Evolutionary conservation across 805 yeast genomes (phyloP), one percentile per base, ranked within the genome.

Genomic region (Lachancea kluyveri): DNA sequence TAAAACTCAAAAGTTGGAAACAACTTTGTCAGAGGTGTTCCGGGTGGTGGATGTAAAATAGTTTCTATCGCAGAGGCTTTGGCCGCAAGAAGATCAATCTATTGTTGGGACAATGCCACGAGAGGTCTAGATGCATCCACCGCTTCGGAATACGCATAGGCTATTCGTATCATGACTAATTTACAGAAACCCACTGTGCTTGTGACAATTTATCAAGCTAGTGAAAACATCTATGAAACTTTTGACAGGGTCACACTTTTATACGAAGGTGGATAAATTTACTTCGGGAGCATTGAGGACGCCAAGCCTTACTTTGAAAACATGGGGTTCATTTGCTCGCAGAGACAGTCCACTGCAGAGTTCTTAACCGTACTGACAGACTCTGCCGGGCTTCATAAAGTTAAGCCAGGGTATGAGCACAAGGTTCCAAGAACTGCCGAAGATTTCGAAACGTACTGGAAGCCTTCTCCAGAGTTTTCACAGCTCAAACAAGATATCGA

Each of bases 91-190:
- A 78, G 81, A 15, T 56, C 71, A 13, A 55, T 77, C 17, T 72
- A 68, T 42, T 72, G 78, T 54, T 76, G 80, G 72, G 84, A 80
- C 59, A 81, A 81, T 50, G 77, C 86, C 4, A 81, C 90, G 9
- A 70, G 87, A 59, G 90, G 88, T 45, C 63, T 80, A 33, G 90
- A 80, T 56, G 68, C 87, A 1, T 78, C 86, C 7, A 80, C 87
- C 24, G 88, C 88, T 2, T 60, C 76, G 39, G 84, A 78, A 52
- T 79, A 72, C 43, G 65, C 77, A 22, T 64, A 72, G 39, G 75
- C 80, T 8, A 64, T 79, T 35, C 71, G 79, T 41, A 64, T 70
- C 8, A 59, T 71, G 25, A 74, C 82, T 4, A 59, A 66, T 28
- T 52, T 74, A 32, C 52, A 67, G 42, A 62, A 65, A 8, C 64